phyloP scores from a whole-genome alignment of 345 rosid species.

The Clausena lansium region DNA sequence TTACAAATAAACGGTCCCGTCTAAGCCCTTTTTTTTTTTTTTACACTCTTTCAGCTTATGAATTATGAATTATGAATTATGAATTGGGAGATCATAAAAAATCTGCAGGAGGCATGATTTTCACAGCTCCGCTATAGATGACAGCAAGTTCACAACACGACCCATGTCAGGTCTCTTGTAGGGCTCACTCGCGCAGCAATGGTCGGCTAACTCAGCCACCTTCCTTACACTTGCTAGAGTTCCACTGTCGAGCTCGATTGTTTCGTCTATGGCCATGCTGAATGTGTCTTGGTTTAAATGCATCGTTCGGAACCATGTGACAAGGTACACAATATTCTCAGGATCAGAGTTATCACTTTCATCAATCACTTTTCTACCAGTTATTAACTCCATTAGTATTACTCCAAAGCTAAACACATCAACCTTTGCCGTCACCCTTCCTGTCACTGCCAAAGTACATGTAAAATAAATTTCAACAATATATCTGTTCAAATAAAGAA shows the following conservation, averaged over 20 bases:
- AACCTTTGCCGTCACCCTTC: slow-evolving; percentile 9
- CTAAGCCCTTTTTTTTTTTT: too few relatives aligned
- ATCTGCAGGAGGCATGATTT: slow-evolving; percentile 46
- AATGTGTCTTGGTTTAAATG: slow-evolving; percentile 19
- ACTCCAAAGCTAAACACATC: slow-evolving; percentile 15
- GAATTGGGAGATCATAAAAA: slow-evolving; percentile 41
- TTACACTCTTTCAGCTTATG: too few relatives aligned
- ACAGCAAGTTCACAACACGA: slow-evolving; percentile 60
- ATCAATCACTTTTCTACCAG: slow-evolving; percentile 4
- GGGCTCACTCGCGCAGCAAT: slow-evolving; percentile 67
- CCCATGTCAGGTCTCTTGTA: slow-evolving; percentile 81
- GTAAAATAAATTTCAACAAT: neutral
- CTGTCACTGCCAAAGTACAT: neutral
- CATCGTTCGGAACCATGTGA: slow-evolving; percentile 31
- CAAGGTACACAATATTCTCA: slow-evolving; percentile 30
- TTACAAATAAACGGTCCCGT: too few relatives aligned
- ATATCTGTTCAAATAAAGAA: too few relatives aligned
- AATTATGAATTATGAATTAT: neutral
- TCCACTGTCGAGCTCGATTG: slow-evolving; percentile 48
- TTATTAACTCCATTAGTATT: slow-evolving; percentile 5
- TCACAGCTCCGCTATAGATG: slow-evolving; percentile 64
- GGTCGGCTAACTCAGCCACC: slow-evolving; percentile 68
- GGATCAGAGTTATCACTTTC: neutral
- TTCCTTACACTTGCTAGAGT: slow-evolving; percentile 54
- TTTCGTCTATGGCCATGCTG: slow-evolving; percentile 43